Percentiles rank a stretch among this genome's conserved stretches.
These are phyloP conservation scores for Prunus dulcis DNA, from an alignment of 306 rosid genomes.

Conservation along the genomic window DNA sequence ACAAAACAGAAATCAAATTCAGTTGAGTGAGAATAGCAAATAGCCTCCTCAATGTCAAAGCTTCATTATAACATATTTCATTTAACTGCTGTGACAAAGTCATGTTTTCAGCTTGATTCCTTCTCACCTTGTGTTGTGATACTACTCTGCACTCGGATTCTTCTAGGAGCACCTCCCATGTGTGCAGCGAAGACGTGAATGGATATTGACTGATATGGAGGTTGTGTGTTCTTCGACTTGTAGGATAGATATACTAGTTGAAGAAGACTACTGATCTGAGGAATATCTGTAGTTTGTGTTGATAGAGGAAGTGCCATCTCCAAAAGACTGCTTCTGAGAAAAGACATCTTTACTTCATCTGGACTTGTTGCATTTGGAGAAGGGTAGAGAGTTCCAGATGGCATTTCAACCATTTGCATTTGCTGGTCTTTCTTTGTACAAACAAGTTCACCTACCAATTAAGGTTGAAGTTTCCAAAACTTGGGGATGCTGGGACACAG, in stretches of 20 bases:
- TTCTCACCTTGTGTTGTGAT: conserved; percentile 39
- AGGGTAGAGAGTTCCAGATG: not conserved
- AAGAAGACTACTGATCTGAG: not conserved
- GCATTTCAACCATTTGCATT: not conserved
- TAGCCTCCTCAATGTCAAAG: not conserved
- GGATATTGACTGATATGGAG: not conserved
- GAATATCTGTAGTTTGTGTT: conserved; percentile 11
- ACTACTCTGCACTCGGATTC: not conserved
- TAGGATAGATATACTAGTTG: not conserved
- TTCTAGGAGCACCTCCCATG: not conserved
- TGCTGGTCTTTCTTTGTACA: not conserved
- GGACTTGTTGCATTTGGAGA: not conserved
- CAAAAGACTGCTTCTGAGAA: conserved; percentile 3
- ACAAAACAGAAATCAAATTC: conserved; percentile 24
- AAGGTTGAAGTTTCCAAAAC: not conserved
- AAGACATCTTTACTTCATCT: not conserved
- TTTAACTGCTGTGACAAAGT: not conserved
- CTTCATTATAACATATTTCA: conserved; percentile 6
- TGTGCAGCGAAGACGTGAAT: not conserved
- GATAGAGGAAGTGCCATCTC: conserved; percentile 24
- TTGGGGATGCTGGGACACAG: not conserved
- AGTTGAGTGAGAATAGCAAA: conserved; percentile 5
- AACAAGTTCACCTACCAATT: not conserved
- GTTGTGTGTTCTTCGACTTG: not conserved
- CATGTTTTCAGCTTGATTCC: conserved; percentile 5